Base-by-base conservation (phyloP, 306 rosid genomes). In the Gleditsia sinensis region DNA sequence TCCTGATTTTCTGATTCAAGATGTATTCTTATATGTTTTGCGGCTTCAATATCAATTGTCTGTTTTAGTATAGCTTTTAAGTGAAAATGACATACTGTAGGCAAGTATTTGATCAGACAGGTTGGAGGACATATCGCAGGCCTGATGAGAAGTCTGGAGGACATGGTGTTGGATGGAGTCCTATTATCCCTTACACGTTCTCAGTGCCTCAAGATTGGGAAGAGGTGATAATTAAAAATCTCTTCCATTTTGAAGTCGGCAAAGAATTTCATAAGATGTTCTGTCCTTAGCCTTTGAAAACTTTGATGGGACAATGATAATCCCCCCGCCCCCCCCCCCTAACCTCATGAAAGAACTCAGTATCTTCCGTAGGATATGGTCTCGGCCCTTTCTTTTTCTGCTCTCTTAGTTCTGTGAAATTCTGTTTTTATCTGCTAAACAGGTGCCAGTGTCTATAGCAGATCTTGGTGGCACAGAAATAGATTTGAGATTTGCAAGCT, bases 141-240 rank as follows among this genome's bases (percentile, higher is more conserved):
- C 97, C 98, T 2, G 99, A 94, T 78, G 99, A 92, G 72, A 94
- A 94, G 77, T 94, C 99, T 2, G 99, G 99, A 76, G 99, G 99
- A 76, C 96, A 94, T 69, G 99, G 99, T 30, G 97, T 94, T 66
- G 99, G 99, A 71, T 94, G 99, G 99, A 94, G 99, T 85, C 99
- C 99, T 58, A 94, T 94, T 67, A 94, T 94, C 67, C 99, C 99
- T 55, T 94, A 94, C 58, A 32, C 50, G 56, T 94, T 94, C 83
- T 74, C 81, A 39, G 99, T 94, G 65, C 97, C 97, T 48, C 87
- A 85, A 82, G 96, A 82, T 63, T 94, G 99, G 99, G 93, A 87
- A 67, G 99, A 94, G 97, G 99, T 94, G 65, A 76, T 54, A 21
- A 51, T 71, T 27, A 39, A 77, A 36, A 27, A 64, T 54, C 36